phyloP scores from a whole-genome alignment of 164 flowering plant species.

The Macadamia integrifolia region DNA sequence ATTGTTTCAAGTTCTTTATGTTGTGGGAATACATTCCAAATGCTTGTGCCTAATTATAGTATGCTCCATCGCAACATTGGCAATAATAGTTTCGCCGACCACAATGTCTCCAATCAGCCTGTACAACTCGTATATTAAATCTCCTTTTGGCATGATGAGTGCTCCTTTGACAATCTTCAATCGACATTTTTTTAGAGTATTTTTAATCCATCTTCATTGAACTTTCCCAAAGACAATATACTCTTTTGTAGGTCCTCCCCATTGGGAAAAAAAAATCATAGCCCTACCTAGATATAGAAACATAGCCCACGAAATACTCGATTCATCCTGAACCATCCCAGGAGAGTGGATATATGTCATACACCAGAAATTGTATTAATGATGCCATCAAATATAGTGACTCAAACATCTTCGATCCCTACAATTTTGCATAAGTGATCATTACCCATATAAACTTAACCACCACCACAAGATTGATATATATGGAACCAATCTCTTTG shows the following conservation, averaged over 20 bases:
- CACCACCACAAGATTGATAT: conserved; percentile 4
- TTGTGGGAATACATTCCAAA: not conserved
- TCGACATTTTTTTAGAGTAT: too few species aligned
- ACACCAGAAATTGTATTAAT: not conserved
- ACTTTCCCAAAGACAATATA: too few species aligned
- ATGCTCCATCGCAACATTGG: not conserved
- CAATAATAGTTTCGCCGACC: not conserved
- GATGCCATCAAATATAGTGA: not conserved
- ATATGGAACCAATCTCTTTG: conserved; percentile 1
- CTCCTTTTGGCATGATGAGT: too few species aligned
- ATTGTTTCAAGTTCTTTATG: too few species aligned
- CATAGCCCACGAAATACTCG: too few species aligned
- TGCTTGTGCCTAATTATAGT: not conserved
- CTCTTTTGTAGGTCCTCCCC: not conserved
- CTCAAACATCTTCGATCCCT: not conserved
- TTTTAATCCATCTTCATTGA: too few species aligned
- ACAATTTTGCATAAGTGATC: not conserved
- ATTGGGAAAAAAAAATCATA: too few species aligned
- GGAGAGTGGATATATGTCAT: not conserved
- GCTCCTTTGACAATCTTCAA: too few species aligned
- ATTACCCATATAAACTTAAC: conserved; percentile 9
- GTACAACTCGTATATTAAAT: not conserved
- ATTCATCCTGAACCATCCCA: too few species aligned
- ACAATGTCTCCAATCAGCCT: not conserved
- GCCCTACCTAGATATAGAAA: too few species aligned